These are phyloP conservation scores for Hypoxylon sp. DNA, from an alignment of 2,329 filamentous ascomycete genomes.

Conservation along the genomic window DNA sequence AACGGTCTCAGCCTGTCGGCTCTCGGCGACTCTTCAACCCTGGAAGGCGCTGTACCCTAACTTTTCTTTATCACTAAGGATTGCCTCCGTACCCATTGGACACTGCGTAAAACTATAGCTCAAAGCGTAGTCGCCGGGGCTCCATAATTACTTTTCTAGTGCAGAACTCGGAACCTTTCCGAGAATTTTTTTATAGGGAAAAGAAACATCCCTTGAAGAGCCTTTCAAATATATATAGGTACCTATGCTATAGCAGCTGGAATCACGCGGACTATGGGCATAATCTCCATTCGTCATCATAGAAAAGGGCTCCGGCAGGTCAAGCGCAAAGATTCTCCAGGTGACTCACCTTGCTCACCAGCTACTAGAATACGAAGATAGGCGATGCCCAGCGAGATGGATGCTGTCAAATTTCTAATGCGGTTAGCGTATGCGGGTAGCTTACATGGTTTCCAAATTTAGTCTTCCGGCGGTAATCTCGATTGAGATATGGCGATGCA, in stretches of 20 bases:
- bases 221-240: not conserved
- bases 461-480: not conserved
- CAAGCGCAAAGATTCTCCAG: constrained; percentile 14
- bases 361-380: constrained; percentile 15
- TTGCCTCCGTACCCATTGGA: constrained; percentile 24
- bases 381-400: not conserved
- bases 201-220: constrained; percentile 1
- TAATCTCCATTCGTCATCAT: constrained; percentile 10
- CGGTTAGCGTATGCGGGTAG: constrained; percentile 2
- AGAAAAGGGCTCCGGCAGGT: constrained; percentile 1
- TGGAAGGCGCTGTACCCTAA: constrained; percentile 12
- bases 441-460: constrained; percentile 20
- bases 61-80: constrained; percentile 25
- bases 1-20: constrained; percentile 13
- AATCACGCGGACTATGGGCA: not conserved
- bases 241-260: constrained; percentile 21
- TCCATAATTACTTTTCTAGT: constrained; percentile 28
- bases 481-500: not conserved
- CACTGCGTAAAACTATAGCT: not conserved
- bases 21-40: constrained; percentile 33
- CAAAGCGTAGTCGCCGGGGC: constrained; percentile 28
- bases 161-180: constrained; percentile 12
- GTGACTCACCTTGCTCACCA: constrained; percentile 32
- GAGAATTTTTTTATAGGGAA: constrained; percentile 24
- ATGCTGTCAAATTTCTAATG: constrained; percentile 11